phyloP scores from a whole-genome alignment of 257 asterid genomes.

The Solanum chmielewskii region DNA sequence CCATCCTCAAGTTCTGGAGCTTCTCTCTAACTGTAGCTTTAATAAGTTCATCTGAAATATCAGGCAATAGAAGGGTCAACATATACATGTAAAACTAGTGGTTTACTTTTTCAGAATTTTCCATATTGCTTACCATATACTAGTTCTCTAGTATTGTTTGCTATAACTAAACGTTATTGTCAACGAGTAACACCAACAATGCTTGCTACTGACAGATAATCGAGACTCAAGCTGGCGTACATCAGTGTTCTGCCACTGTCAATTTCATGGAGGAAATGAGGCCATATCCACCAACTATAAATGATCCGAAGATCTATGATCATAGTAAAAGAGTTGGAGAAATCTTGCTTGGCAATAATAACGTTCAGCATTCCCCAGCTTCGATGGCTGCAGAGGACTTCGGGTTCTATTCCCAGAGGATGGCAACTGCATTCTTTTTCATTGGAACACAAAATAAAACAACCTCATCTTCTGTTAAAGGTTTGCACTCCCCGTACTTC shows the following conservation, averaged over 20 bases:
- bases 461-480: slow-evolving; percentile 5
- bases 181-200: not conserved
- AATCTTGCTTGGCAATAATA: slow-evolving; percentile 41
- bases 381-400: slow-evolving; percentile 84
- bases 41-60: not conserved
- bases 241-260: slow-evolving; percentile 49
- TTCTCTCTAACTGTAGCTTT: not conserved
- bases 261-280: slow-evolving; percentile 54
- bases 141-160: not conserved
- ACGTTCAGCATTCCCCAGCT: slow-evolving; percentile 18
- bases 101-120: not conserved
- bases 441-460: slow-evolving; percentile 50
- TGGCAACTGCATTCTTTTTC: slow-evolving; percentile 48
- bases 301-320: slow-evolving; percentile 42
- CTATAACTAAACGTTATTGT: not conserved
- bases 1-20: not conserved
- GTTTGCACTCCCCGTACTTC: slow-evolving; percentile 56
- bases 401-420: slow-evolving; percentile 62
- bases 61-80: not conserved
- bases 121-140: not conserved
- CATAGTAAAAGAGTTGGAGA: slow-evolving; percentile 58
- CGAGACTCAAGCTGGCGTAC: slow-evolving; percentile 64
- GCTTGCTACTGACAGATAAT: slow-evolving; percentile 35
- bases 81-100: not conserved
- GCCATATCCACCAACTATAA: slow-evolving; percentile 58